Evolutionary conservation across 345 rosid species (phyloP).

Genomic region (Eutrema japonicum): DNA sequence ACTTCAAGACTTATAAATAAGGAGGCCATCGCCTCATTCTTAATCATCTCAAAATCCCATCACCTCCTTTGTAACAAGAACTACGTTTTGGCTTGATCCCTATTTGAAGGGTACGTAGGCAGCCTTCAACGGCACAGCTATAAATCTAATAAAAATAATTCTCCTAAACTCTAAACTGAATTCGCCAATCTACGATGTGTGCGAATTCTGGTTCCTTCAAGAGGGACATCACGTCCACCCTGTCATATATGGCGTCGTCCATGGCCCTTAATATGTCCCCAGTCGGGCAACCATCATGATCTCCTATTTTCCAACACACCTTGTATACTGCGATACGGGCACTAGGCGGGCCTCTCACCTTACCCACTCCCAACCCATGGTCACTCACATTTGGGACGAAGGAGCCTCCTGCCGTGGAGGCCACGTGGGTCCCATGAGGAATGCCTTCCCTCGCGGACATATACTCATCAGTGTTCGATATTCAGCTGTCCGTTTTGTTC

Average conservation of each 20-base stretch:
- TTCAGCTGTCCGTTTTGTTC: neutral
- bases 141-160: too few relatives aligned
- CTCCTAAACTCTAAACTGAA: too few relatives aligned
- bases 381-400: slow-evolving; percentile 45
- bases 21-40: too few relatives aligned
- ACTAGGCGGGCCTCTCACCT: slow-evolving; percentile 50
- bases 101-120: too few relatives aligned
- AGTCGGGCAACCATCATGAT: slow-evolving; percentile 28
- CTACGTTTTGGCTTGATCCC: too few relatives aligned
- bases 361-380: slow-evolving; percentile 48
- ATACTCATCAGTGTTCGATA: slow-evolving; percentile 44
- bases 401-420: slow-evolving; percentile 55
- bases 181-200: too few relatives aligned
- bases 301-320: slow-evolving; percentile 50
- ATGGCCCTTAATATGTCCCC: slow-evolving; percentile 57
- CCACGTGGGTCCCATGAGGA: slow-evolving; percentile 68
- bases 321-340: slow-evolving; percentile 56
- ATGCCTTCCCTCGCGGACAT: slow-evolving; percentile 53
- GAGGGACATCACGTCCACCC: slow-evolving; percentile 11
- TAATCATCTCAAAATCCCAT: too few relatives aligned
- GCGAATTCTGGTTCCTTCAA: too few relatives aligned
- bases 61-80: too few relatives aligned
- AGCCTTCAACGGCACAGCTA: too few relatives aligned
- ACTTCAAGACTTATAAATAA: too few relatives aligned
- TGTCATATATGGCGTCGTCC: slow-evolving; percentile 53